Percentiles rank a stretch among this genome's conserved stretches.
These are phyloP conservation scores for Astrocystis sublimbata DNA, from an alignment of 495 filamentous ascomycete species.

Conservation along the genomic window DNA sequence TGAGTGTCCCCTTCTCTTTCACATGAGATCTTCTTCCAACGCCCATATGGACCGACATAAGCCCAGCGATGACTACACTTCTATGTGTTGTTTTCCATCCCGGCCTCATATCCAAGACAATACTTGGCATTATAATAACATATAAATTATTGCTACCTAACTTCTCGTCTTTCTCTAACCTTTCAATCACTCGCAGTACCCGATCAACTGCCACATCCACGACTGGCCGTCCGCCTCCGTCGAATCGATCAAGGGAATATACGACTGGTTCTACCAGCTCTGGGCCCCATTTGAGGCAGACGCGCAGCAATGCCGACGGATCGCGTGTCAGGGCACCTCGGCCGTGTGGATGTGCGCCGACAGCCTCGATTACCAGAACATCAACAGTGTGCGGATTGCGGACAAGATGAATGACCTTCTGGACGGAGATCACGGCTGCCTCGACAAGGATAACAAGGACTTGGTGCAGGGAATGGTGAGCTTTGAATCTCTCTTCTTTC, in stretches of 20 bases:
- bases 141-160: neutral
- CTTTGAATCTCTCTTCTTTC: neutral
- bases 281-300: slow-evolving; percentile 14
- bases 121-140: neutral
- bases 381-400: slow-evolving; percentile 13
- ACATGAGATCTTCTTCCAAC: too few species aligned
- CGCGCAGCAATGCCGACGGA: slow-evolving; percentile 16
- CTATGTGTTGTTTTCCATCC: too few species aligned
- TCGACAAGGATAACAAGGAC: neutral
- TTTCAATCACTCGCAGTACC: slow-evolving; percentile 4
- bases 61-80: too few species aligned
- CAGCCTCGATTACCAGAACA: slow-evolving; percentile 3
- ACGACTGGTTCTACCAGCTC: slow-evolving; percentile 16
- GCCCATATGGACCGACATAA: neutral
- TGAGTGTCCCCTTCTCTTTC: neutral
- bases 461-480: slow-evolving; percentile 18
- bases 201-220: slow-evolving; percentile 18
- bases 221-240: slow-evolving; percentile 20
- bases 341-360: slow-evolving; percentile 18
- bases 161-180: neutral
- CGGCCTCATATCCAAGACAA: too few species aligned
- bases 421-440: slow-evolving; percentile 13
- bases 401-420: slow-evolving; percentile 17
- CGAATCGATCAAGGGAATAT: slow-evolving; percentile 14
- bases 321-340: slow-evolving; percentile 13